Conservation (phyloP, 257 asterid species). For the Solanum peruvianum region DNA sequence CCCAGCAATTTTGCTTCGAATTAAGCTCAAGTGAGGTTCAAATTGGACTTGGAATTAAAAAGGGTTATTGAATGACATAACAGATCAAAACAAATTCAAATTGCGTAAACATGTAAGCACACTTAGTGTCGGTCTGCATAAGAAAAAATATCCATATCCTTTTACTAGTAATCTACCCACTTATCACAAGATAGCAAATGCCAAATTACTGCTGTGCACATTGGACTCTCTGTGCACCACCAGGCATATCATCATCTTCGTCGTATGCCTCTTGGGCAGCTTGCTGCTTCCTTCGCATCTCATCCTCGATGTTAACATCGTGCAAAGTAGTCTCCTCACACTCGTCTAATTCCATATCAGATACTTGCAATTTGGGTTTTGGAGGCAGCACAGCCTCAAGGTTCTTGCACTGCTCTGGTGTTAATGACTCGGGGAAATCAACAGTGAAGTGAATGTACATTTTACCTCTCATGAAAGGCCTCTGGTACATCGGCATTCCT, state of each 20-base stretch:
- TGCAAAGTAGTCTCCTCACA: slow-evolving; percentile 46
- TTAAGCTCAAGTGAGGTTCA: neutral
- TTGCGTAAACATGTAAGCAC: neutral
- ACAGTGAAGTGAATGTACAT: slow-evolving; percentile 64
- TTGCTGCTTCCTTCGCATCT: slow-evolving; percentile 39
- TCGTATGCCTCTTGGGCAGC: slow-evolving; percentile 44
- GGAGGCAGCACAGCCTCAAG: slow-evolving; percentile 43
- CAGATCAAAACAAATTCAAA: neutral
- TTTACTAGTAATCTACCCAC: neutral
- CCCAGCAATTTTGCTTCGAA: neutral
- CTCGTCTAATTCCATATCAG: slow-evolving; percentile 41
- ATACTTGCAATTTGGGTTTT: slow-evolving; percentile 9
- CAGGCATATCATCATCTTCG: slow-evolving; percentile 43
- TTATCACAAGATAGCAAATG: neutral
- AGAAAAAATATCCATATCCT: neutral
- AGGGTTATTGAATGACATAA: neutral
- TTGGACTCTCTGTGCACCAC: slow-evolving; percentile 46
- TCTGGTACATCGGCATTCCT: slow-evolving; percentile 86
- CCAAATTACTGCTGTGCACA: slow-evolving; percentile 39
- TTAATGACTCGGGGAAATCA: slow-evolving; percentile 64
- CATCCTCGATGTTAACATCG: slow-evolving; percentile 42
- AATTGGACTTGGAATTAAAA: neutral
- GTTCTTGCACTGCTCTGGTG: slow-evolving; percentile 43
- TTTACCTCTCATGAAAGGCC: slow-evolving; percentile 77
- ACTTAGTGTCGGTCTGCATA: neutral